A percentile compares a stretch with the other conserved stretches of the same genome.
Conservation (phyloP, 2,329 filamentous ascomycete genomes). For the Periglandula ipomoeae region DNA sequence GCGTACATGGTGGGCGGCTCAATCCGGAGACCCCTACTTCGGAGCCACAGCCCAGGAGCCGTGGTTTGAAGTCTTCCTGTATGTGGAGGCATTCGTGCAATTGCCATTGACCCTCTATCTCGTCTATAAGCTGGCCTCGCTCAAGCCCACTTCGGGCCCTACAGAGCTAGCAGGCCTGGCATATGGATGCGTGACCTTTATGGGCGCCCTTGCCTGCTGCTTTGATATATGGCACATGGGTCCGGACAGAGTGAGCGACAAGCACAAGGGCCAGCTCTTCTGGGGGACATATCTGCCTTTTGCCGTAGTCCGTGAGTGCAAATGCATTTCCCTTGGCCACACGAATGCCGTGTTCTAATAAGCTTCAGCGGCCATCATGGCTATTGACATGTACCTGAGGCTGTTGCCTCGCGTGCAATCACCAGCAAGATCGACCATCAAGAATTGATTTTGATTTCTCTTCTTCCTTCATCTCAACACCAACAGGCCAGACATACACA, state of each 20-base stretch:
- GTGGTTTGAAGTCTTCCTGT: conserved; percentile 44
- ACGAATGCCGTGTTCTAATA: neutral
- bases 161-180: conserved; percentile 42
- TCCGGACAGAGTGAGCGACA: conserved; percentile 29
- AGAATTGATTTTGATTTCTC: neutral
- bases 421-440: neutral
- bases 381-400: conserved; percentile 45
- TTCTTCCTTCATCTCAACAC: neutral
- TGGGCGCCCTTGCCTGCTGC: conserved; percentile 43
- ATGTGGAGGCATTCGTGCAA: conserved; percentile 40
- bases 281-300: conserved; percentile 44
- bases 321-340: neutral
- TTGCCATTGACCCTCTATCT: conserved; percentile 42
- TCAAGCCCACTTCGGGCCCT: conserved; percentile 25
- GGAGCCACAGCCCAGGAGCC: conserved; percentile 24
- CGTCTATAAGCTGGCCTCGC: conserved; percentile 27
- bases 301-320: conserved; percentile 40
- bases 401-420: conserved; percentile 32
- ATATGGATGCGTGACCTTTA: conserved; percentile 41
- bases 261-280: conserved; percentile 37
- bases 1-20: conserved; percentile 35
- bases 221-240: conserved; percentile 42
- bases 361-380: conserved; percentile 36
- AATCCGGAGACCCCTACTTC: conserved; percentile 46
- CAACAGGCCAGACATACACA: too few relatives aligned